These are phyloP conservation scores for Xylariaceae sp. DNA, from an alignment of 2,329 filamentous ascomycete genomes.

Conservation along the genomic window DNA sequence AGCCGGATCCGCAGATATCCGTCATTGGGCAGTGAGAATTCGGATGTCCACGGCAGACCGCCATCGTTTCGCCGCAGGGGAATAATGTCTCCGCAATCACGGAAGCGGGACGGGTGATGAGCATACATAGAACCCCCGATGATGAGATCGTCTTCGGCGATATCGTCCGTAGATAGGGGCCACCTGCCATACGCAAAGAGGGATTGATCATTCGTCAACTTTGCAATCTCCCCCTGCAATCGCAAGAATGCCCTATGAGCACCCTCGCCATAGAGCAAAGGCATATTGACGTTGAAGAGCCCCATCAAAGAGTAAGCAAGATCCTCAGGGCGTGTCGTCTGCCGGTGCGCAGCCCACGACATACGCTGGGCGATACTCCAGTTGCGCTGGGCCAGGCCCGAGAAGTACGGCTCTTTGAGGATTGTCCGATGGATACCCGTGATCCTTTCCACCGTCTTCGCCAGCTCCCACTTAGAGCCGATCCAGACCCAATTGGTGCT, in stretches of 20 bases:
- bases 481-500: conserved; percentile 5
- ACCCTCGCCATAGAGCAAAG: conserved; percentile 15
- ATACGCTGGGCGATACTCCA: conserved; percentile 3
- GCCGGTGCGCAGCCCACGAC: conserved; percentile 14
- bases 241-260: conserved; percentile 6
- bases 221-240: conserved; percentile 14
- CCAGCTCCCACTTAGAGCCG: conserved; percentile 1
- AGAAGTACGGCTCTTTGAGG: neutral
- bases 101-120: neutral
- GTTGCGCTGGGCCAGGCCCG: neutral
- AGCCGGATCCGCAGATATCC: conserved; percentile 1
- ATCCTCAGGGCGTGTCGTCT: conserved; percentile 14
- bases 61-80: conserved; percentile 1
- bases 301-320: conserved; percentile 17
- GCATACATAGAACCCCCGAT: neutral
- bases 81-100: neutral
- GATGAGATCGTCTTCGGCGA: neutral
- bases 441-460: neutral
- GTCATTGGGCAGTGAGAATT: conserved; percentile 1
- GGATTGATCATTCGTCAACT: conserved; percentile 5
- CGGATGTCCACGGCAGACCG: neutral
- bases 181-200: conserved; percentile 5
- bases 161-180: neutral
- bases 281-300: conserved; percentile 19
- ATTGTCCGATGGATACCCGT: conserved; percentile 11